Evolutionary conservation across 495 filamentous ascomycete genomes (phyloP).

Genomic region (Eremomyces bilateralis): DNA sequence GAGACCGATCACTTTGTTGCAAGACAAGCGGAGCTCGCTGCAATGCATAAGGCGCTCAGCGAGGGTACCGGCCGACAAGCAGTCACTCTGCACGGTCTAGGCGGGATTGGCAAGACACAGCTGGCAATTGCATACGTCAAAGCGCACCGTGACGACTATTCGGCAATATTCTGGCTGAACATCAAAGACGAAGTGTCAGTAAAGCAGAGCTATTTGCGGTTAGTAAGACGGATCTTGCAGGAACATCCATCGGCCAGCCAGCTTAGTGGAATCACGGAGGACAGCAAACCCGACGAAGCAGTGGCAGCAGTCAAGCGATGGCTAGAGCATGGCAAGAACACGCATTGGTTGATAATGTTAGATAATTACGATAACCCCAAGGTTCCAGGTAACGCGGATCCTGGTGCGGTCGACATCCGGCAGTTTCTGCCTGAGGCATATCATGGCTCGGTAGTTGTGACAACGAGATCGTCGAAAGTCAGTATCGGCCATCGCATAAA

Average conservation of each 20-base stretch:
- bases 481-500: slow-evolving; percentile 13
- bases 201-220: slow-evolving; percentile 15
- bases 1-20: slow-evolving; percentile 1
- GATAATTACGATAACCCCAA: slow-evolving; percentile 16
- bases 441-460: slow-evolving; percentile 22
- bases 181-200: slow-evolving; percentile 14
- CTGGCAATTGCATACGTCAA: slow-evolving; percentile 7
- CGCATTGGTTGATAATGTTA: slow-evolving; percentile 16
- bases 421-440: slow-evolving; percentile 16
- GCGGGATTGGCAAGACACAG: slow-evolving; percentile 5
- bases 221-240: slow-evolving; percentile 14
- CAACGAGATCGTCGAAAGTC: slow-evolving; percentile 19
- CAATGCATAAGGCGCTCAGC: slow-evolving; percentile 12
- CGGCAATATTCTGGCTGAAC: slow-evolving; percentile 9
- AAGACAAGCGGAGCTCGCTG: slow-evolving; percentile 10
- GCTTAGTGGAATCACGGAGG: slow-evolving; percentile 5
- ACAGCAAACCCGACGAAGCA: slow-evolving; percentile 10
- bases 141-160: slow-evolving; percentile 4
- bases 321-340: slow-evolving; percentile 15
- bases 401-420: slow-evolving; percentile 13
- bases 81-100: slow-evolving; percentile 11
- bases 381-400: slow-evolving; percentile 7
- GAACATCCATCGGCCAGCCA: slow-evolving; percentile 10
- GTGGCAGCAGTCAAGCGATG: slow-evolving; percentile 16
- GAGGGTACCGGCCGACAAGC: slow-evolving; percentile 10